phyloP scores from a whole-genome alignment of 2,329 filamentous ascomycete species.

The Clarireedia paspali region DNA sequence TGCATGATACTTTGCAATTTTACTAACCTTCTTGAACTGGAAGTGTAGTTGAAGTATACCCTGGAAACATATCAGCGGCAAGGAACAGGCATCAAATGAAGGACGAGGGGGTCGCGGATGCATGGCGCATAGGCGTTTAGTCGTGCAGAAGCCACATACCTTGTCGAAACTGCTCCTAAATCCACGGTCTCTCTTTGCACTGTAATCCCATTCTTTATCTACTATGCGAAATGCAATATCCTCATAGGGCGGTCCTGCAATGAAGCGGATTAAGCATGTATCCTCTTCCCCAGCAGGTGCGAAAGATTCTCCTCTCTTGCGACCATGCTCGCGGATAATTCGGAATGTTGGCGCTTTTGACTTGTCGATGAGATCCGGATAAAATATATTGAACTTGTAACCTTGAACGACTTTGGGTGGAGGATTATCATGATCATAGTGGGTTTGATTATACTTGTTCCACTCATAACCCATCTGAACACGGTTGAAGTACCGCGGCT shows the following conservation, averaged over 20 bases:
- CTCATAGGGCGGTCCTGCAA: conserved; percentile 91
- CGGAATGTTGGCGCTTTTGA: conserved; percentile 90
- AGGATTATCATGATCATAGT: conserved; percentile 97
- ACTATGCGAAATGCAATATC: conserved; percentile 97
- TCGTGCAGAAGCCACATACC: conserved; percentile 44
- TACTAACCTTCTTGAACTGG: conserved; percentile 88
- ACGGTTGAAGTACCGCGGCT: conserved; percentile 94
- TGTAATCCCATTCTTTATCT: conserved; percentile 98
- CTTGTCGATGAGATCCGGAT: conserved; percentile 93
- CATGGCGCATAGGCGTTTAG: neutral
- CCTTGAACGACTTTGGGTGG: conserved; percentile 97
- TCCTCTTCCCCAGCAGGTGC: conserved; percentile 93
- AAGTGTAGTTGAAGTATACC: conserved; percentile 95
- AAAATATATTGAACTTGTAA: conserved; percentile 99
- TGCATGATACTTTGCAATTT: conserved; percentile 7
- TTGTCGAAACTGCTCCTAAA: conserved; percentile 98
- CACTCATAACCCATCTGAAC: conserved; percentile 99
- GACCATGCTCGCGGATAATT: conserved; percentile 87
- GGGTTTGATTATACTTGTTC: conserved; percentile 99
- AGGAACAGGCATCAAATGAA: conserved; percentile 2
- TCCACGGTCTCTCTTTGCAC: conserved; percentile 85
- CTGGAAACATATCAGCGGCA: conserved; percentile 40
- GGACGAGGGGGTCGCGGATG: neutral
- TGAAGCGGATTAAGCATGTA: conserved; percentile 92
- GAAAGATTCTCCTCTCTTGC: conserved; percentile 84